These are phyloP conservation scores for Blastomyces parvus DNA, from an alignment of 2,329 filamentous ascomycete species.

Conservation along the genomic window DNA sequence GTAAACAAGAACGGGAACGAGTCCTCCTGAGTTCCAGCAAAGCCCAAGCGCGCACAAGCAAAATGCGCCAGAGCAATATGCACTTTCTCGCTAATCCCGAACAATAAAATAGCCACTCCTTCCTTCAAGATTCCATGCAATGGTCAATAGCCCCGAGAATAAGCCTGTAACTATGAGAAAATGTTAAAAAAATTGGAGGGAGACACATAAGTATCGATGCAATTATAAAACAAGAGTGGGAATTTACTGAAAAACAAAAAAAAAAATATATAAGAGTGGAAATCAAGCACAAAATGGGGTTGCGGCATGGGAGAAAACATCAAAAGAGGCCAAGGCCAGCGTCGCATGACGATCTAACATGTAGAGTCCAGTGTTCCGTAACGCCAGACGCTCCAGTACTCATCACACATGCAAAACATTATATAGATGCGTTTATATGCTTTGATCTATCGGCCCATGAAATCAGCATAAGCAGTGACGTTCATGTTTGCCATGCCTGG, in stretches of 20 bases:
- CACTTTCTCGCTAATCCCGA: slow-evolving; percentile 9
- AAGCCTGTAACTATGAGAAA: slow-evolving; percentile 14
- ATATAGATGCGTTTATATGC: slow-evolving; percentile 18
- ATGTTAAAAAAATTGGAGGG: slow-evolving; percentile 6
- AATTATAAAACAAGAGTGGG: slow-evolving; percentile 11
- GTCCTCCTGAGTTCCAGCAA: neutral
- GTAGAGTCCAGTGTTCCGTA: slow-evolving; percentile 30
- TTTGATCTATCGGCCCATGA: slow-evolving; percentile 37
- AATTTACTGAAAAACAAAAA: slow-evolving; percentile 21
- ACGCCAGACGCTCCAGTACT: slow-evolving; percentile 34
- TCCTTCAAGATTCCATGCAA: slow-evolving; percentile 13
- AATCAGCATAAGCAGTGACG: slow-evolving; percentile 32
- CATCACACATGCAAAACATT: slow-evolving; percentile 38
- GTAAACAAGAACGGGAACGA: neutral
- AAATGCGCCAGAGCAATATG: slow-evolving; percentile 7
- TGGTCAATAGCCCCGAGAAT: slow-evolving; percentile 14
- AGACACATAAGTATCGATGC: slow-evolving; percentile 10
- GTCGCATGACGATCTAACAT: slow-evolving; percentile 36
- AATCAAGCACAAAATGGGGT: slow-evolving; percentile 20
- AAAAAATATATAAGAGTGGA: slow-evolving; percentile 19
- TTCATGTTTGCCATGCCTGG: slow-evolving; percentile 13
- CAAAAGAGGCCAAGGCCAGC: slow-evolving; percentile 20
- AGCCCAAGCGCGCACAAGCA: slow-evolving; percentile 2
- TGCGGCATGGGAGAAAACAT: slow-evolving; percentile 20
- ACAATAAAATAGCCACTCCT: slow-evolving; percentile 12